Conservation (phyloP, 1,284 basidiomycete species). For the Ceratobasidium sp. region DNA sequence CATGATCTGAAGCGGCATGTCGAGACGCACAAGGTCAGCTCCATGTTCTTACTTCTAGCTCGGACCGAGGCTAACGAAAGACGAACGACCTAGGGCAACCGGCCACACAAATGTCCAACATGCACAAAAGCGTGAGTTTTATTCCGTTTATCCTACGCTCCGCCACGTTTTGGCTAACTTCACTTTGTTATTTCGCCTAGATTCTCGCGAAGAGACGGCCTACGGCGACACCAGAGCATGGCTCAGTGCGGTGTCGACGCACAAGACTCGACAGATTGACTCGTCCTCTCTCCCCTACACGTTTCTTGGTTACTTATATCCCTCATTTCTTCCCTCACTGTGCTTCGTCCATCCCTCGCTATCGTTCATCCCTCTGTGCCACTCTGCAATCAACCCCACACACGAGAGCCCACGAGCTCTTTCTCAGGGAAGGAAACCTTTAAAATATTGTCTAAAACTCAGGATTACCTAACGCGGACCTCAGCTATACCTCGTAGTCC, state of each 20-base stretch:
- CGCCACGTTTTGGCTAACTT: not conserved
- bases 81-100: constrained; percentile 1
- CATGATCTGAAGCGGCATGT: constrained; percentile 49
- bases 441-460: too few species aligned
- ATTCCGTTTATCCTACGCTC: too few species aligned
- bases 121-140: constrained; percentile 38
- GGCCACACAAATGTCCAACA: constrained; percentile 42
- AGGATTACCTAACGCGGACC: too few species aligned
- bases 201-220: constrained; percentile 37
- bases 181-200: not conserved
- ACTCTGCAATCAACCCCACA: too few species aligned
- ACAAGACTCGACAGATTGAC: constrained; percentile 11
- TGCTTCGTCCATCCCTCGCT: too few species aligned
- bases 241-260: constrained; percentile 39
- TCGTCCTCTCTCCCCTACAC: not conserved
- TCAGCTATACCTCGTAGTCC: too few species aligned
- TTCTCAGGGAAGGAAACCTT: too few species aligned
- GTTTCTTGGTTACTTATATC: too few species aligned
- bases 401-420: too few species aligned
- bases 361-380: too few species aligned
- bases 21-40: constrained; percentile 46
- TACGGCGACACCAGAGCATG: constrained; percentile 44
- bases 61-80: not conserved
- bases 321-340: too few species aligned
- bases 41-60: not conserved